Conservation (phyloP, 306 rosid species). For the Casuarina equisetifolia region DNA sequence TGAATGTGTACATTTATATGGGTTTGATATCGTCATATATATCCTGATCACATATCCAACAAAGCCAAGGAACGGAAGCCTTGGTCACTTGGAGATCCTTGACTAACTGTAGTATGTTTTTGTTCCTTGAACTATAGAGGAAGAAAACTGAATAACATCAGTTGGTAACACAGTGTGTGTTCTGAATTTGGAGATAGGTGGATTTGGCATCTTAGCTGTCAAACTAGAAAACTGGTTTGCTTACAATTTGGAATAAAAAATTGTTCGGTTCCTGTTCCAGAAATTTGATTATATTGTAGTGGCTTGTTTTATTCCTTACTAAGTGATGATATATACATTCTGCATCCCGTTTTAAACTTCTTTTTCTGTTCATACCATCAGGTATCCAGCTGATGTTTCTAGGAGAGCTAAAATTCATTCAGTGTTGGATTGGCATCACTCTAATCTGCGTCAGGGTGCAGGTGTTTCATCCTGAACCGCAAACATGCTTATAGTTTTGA, state of each 20-base stretch:
- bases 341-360: not conserved
- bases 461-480: constrained; percentile 38
- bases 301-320: not conserved
- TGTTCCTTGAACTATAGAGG: constrained; percentile 1
- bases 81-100: constrained; percentile 5
- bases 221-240: not conserved
- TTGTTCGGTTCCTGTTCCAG: not conserved
- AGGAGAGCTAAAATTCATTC: constrained; percentile 81
- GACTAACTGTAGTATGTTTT: not conserved
- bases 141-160: constrained; percentile 3
- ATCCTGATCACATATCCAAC: not conserved
- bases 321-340: constrained; percentile 3
- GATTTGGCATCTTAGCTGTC: not conserved
- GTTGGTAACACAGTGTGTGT: not conserved
- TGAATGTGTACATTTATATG: not conserved
- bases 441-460: constrained; percentile 76
- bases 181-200: not conserved
- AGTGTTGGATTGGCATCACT: constrained; percentile 89
- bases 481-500: constrained; percentile 15
- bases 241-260: not conserved
- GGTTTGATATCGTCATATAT: not conserved
- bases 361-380: constrained; percentile 32
- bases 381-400: constrained; percentile 86
- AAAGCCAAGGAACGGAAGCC: not conserved
- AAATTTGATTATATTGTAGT: not conserved